Evolutionary conservation across 495 filamentous ascomycete species (phyloP).

Genomic region (Penicillium salamii): DNA sequence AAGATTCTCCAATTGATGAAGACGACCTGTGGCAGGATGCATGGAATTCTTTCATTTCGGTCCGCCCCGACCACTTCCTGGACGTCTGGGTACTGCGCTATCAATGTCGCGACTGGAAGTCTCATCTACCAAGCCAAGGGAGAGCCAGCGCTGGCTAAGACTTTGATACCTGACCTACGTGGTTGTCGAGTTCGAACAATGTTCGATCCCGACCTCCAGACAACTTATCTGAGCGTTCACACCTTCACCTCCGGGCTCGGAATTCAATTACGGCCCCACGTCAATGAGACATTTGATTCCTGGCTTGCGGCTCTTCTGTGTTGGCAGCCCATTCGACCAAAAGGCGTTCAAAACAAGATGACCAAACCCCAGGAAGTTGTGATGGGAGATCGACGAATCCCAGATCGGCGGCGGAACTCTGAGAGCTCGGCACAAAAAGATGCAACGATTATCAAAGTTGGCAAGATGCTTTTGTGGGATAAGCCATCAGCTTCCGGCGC

Average conservation of each 20-base stretch:
- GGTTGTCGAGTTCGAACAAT: conserved; percentile 78
- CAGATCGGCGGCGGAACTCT: conserved; percentile 58
- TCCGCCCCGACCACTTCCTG: conserved; percentile 51
- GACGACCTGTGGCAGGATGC: conserved; percentile 56
- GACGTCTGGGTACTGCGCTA: conserved; percentile 57
- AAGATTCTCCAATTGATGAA: conserved; percentile 57
- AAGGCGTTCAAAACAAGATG: conserved; percentile 70
- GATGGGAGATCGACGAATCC: conserved; percentile 48
- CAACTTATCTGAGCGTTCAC: conserved; percentile 77
- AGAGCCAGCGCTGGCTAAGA: conserved; percentile 54
- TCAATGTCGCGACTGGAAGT: conserved; percentile 55
- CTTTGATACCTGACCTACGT: conserved; percentile 74
- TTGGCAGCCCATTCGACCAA: conserved; percentile 87
- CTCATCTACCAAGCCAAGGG: conserved; percentile 57
- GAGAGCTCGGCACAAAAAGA: conserved; percentile 65
- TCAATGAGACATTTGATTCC: conserved; percentile 73
- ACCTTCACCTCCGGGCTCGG: conserved; percentile 66
- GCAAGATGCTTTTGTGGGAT: conserved; percentile 91
- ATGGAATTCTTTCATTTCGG: conserved; percentile 54
- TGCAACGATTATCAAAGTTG: conserved; percentile 92
- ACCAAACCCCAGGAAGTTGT: conserved; percentile 59
- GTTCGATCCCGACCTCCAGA: conserved; percentile 59
- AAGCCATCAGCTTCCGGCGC: conserved; percentile 43
- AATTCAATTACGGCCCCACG: conserved; percentile 71
- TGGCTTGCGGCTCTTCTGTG: conserved; percentile 93